Evolutionary conservation across 371 early-diverging fungal genomes (phyloP).

Genomic region (Batkoa obscura): DNA sequence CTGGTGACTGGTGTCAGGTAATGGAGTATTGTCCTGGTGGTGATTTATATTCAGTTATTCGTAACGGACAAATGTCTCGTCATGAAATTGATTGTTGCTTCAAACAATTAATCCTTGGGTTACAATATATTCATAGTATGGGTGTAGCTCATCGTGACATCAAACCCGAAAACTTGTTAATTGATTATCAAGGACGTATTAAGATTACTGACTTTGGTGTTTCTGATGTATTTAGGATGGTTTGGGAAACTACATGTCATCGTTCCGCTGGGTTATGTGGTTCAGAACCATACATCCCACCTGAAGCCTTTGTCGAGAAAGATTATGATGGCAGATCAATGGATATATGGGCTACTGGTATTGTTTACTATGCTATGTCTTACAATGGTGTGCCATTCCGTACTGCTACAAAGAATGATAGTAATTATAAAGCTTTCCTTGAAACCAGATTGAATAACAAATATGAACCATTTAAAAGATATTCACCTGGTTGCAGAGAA

Average conservation of each 20-base stretch:
- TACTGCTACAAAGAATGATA: constrained; percentile 39
- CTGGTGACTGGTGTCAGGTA: constrained; percentile 74
- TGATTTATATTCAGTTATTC: constrained; percentile 57
- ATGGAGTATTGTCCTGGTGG: constrained; percentile 79
- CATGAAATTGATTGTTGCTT: constrained; percentile 71
- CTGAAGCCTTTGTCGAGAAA: constrained; percentile 45
- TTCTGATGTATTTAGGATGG: constrained; percentile 71
- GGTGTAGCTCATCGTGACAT: constrained; percentile 88
- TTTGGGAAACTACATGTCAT: constrained; percentile 46
- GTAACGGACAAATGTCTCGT: constrained; percentile 45
- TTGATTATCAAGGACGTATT: constrained; percentile 58
- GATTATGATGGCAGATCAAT: constrained; percentile 63
- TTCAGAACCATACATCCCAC: constrained; percentile 78
- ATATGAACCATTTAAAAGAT: constrained; percentile 36
- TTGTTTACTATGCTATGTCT: constrained; percentile 62
- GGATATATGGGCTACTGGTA: constrained; percentile 72
- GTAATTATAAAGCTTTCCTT: constrained; percentile 33
- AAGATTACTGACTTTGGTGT: constrained; percentile 98
- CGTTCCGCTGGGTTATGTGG: constrained; percentile 64
- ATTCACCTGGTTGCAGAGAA: constrained; percentile 24
- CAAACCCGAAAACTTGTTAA: constrained; percentile 81
- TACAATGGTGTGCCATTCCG: constrained; percentile 59
- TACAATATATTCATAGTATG: constrained; percentile 74
- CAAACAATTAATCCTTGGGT: constrained; percentile 78
- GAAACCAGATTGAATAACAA: constrained; percentile 20